These are phyloP conservation scores for Phialophora tarda DNA, from an alignment of 2,329 filamentous ascomycete species.

Conservation along the genomic window DNA sequence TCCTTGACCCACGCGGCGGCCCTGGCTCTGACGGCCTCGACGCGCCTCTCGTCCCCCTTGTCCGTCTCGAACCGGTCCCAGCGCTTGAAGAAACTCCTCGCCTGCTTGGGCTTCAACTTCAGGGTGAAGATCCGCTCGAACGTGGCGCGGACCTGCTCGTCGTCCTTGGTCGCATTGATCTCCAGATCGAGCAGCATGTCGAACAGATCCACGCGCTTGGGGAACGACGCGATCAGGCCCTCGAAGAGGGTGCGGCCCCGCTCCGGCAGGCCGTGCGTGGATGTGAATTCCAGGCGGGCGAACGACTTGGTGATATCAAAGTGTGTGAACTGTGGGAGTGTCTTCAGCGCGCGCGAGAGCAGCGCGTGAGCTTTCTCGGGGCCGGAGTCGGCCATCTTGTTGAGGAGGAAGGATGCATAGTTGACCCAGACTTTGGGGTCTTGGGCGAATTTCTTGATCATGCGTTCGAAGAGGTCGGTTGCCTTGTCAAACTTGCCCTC, in stretches of 20 bases:
- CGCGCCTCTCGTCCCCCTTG: constrained; percentile 69
- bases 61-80: constrained; percentile 87
- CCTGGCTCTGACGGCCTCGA: constrained; percentile 72
- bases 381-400: constrained; percentile 60
- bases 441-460: constrained; percentile 85
- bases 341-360: constrained; percentile 82
- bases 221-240: constrained; percentile 79
- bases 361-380: constrained; percentile 78
- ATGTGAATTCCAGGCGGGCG: constrained; percentile 88
- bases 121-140: constrained; percentile 75
- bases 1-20: constrained; percentile 54
- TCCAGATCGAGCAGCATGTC: constrained; percentile 90
- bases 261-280: constrained; percentile 79
- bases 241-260: constrained; percentile 95
- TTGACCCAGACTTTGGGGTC: constrained; percentile 86
- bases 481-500: constrained; percentile 85
- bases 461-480: constrained; percentile 81
- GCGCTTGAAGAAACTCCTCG: constrained; percentile 85
- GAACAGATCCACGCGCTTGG: constrained; percentile 91
- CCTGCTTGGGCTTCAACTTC: constrained; percentile 78
- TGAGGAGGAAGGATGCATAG: constrained; percentile 91
- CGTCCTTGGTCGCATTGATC: constrained; percentile 67
- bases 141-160: constrained; percentile 72
- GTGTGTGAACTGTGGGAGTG: constrained; percentile 72
- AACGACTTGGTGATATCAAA: constrained; percentile 83